phyloP scores from a whole-genome alignment of 257 asterid species.

The Oldenlandia corymbosa region DNA sequence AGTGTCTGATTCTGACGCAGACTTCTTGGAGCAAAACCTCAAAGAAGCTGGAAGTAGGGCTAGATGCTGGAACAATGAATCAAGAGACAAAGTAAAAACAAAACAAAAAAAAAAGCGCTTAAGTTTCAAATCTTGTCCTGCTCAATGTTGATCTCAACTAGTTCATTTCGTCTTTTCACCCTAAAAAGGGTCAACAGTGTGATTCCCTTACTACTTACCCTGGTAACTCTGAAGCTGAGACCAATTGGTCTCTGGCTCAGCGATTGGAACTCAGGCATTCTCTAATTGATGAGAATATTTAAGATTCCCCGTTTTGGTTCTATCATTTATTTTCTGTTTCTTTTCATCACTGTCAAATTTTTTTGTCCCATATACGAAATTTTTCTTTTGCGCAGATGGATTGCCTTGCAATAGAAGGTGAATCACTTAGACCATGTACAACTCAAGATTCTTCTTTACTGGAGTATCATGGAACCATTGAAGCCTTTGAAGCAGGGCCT shows the following conservation, averaged over 20 bases:
- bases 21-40: constrained; percentile 15
- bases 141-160: not conserved
- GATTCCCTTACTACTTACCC: not conserved
- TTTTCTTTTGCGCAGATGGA: constrained; percentile 31
- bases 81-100: constrained; percentile 33
- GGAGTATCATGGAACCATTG: constrained; percentile 18
- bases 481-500: constrained; percentile 30
- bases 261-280: not conserved
- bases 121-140: not conserved
- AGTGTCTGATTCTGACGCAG: constrained; percentile 27
- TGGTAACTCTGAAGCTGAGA: not conserved
- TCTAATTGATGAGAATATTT: not conserved
- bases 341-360: not conserved
- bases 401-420: constrained; percentile 17
- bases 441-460: constrained; percentile 14
- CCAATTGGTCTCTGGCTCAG: not conserved
- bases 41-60: constrained; percentile 23
- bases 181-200: not conserved
- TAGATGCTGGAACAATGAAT: constrained; percentile 22
- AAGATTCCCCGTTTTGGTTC: not conserved
- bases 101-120: too few species aligned
- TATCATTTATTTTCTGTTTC: not conserved
- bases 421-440: constrained; percentile 13
- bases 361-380: not conserved
- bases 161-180: not conserved